Evolutionary conservation across 306 rosid species (phyloP), one percentile per base, ranked within the genome.

Genomic region (Vicia faba): DNA sequence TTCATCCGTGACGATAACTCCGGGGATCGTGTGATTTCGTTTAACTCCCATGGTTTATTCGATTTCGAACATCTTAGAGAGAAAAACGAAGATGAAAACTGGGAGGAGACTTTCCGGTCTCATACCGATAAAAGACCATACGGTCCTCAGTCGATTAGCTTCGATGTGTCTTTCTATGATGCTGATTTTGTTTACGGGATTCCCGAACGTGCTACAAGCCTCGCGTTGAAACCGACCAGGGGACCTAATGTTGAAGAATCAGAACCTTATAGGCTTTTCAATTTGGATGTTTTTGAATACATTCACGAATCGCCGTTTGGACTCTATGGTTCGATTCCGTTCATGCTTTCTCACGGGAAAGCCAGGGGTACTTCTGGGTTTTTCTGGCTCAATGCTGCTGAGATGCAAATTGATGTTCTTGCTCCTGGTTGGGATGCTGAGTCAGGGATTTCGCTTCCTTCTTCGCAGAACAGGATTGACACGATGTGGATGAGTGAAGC

Each of bases 401-500:
- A 93, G 67, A 93, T 93, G 97, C 99, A 93, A 84, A 88, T 93
- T 61, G 99, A 93, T 50, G 97, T 93, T 66, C 93, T 93, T 33
- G 89, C 80, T 2, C 18, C 82, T 1, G 98, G 97, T 7, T 93
- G 98, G 98, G 95, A 93, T 56, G 86, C 90, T 0, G 96, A 86
- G 36, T 79, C 84, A 0, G 85, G 85, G 51, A 84, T 92, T 73
- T 62, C 81, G 10, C 82, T 86, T 39, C 95, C 97, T 61, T 87
- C 92, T 0, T 75, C 83, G 6, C 86, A 82, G 77, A 68, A 76
- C 8, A 80, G 91, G 73, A 75, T 93, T 2, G 99, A 93, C 69
- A 93, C 96, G 0, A 64, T 88, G 36, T 93, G 99, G 99, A 93
- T 93, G 97, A 85, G 87, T 49, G 99, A 93, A 76, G 97, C 92